phyloP scores from a whole-genome alignment of 2,329 filamentous ascomycete species.

The Talaromyces verruculosus region DNA sequence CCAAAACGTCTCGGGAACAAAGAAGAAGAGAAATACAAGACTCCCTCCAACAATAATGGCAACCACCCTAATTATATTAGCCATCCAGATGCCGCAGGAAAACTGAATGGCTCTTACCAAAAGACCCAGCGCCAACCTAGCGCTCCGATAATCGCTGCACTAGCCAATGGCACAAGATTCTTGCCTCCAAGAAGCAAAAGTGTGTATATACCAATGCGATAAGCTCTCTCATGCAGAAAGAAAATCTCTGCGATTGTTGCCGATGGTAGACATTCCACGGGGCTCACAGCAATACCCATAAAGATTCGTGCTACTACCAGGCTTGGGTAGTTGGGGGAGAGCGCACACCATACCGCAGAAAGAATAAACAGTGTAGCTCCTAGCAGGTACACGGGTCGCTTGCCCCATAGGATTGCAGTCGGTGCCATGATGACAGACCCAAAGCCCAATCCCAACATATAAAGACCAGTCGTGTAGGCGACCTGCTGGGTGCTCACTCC shows the following conservation, averaged over 20 bases:
- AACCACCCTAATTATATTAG: conserved; percentile 63
- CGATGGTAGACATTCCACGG: conserved; percentile 87
- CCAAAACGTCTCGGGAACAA: conserved; percentile 96
- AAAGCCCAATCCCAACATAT: conserved; percentile 88
- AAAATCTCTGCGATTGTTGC: conserved; percentile 96
- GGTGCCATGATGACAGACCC: conserved; percentile 83
- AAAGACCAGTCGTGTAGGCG: conserved; percentile 83
- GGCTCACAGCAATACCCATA: conserved; percentile 83
- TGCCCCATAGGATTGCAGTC: conserved; percentile 87
- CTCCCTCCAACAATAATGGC: conserved; percentile 75
- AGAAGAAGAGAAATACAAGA: conserved; percentile 74
- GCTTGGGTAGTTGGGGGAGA: conserved; percentile 77
- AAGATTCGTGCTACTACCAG: conserved; percentile 80
- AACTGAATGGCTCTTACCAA: conserved; percentile 55
- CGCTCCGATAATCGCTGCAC: conserved; percentile 76
- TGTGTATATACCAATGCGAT: conserved; percentile 90
- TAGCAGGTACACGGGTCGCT: conserved; percentile 82
- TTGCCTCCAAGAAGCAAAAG: conserved; percentile 85
- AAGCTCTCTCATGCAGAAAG: conserved; percentile 91
- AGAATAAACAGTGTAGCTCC: conserved; percentile 74
- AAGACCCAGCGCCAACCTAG: conserved; percentile 89
- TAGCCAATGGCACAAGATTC: conserved; percentile 83
- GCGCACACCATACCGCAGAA: conserved; percentile 79
- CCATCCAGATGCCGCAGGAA: conserved; percentile 6
- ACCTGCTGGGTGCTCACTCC: conserved; percentile 69